These are phyloP conservation scores for Achaetomium macrosporum DNA, from an alignment of 2,329 filamentous ascomycete species.

Conservation along the genomic window DNA sequence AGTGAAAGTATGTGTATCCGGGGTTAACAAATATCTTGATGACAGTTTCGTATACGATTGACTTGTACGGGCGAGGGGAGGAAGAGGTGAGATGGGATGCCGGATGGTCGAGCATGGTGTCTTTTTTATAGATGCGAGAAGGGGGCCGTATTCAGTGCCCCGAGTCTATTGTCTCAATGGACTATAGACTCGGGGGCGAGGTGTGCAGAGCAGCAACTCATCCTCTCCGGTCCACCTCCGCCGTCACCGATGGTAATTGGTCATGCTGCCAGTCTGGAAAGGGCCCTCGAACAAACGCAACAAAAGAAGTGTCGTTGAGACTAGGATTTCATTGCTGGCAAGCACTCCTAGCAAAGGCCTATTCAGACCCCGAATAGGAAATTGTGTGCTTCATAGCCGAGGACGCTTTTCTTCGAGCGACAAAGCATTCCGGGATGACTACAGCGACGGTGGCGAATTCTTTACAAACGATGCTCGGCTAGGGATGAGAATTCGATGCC, in stretches of 20 bases:
- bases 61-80: slow-evolving; percentile 4
- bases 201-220: not conserved
- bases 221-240: not conserved
- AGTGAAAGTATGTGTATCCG: slow-evolving; percentile 1
- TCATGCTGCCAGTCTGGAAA: not conserved
- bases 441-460: not conserved
- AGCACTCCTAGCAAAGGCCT: slow-evolving; percentile 13
- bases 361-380: slow-evolving; percentile 23
- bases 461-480: not conserved
- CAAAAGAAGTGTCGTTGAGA: not conserved
- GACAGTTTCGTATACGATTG: slow-evolving; percentile 5
- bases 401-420: not conserved
- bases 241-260: slow-evolving; percentile 4
- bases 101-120: not conserved
- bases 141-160: slow-evolving; percentile 12
- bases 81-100: not conserved
- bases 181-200: slow-evolving; percentile 5
- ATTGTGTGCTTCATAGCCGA: slow-evolving; percentile 1
- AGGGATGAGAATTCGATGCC: not conserved
- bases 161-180: slow-evolving; percentile 14
- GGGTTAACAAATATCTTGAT: not conserved
- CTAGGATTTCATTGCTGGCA: not conserved
- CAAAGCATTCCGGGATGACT: slow-evolving; percentile 6
- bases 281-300: not conserved
- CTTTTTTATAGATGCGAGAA: slow-evolving; percentile 9